Conservation (phyloP, 2,329 filamentous ascomycete genomes). For the Sclerotinia glacialis region DNA sequence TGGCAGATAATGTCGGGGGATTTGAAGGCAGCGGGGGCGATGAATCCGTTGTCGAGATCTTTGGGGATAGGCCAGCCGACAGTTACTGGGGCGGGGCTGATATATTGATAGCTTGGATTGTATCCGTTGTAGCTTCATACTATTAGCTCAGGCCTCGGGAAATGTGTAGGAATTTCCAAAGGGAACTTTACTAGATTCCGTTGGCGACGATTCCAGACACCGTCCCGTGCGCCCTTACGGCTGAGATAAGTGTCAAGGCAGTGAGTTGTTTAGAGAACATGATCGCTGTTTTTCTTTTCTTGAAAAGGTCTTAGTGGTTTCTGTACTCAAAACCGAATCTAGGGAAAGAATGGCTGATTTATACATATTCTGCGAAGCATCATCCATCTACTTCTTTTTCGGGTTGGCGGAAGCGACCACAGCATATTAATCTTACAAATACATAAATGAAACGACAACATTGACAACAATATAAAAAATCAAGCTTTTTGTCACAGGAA, state of each 20-base stretch:
- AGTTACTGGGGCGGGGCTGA: constrained; percentile 41
- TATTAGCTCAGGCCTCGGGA: background rate
- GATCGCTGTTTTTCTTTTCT: background rate
- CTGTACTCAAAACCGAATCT: background rate
- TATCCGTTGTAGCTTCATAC: constrained; percentile 40
- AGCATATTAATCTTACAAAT: background rate
- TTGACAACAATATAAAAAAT: background rate
- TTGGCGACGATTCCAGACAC: constrained; percentile 36
- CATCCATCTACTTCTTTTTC: background rate
- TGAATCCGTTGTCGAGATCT: constrained; percentile 52
- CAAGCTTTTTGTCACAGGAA: constrained; percentile 15
- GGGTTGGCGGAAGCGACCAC: background rate
- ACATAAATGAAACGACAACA: constrained; percentile 1
- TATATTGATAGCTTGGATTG: constrained; percentile 38
- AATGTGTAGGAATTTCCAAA: constrained; percentile 4
- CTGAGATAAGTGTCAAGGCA: constrained; percentile 28
- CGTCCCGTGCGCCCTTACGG: constrained; percentile 34
- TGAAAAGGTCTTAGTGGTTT: background rate
- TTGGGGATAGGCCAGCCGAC: constrained; percentile 54
- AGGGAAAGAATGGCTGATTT: background rate
- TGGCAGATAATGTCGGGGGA: constrained; percentile 60
- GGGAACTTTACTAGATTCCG: constrained; percentile 33
- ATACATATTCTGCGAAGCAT: background rate
- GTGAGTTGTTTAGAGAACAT: constrained; percentile 29
- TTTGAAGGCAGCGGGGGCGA: constrained; percentile 48